These are phyloP conservation scores for Yamadazyma philogaea DNA, from an alignment of 805 yeast genomes.

Conservation along the genomic window DNA sequence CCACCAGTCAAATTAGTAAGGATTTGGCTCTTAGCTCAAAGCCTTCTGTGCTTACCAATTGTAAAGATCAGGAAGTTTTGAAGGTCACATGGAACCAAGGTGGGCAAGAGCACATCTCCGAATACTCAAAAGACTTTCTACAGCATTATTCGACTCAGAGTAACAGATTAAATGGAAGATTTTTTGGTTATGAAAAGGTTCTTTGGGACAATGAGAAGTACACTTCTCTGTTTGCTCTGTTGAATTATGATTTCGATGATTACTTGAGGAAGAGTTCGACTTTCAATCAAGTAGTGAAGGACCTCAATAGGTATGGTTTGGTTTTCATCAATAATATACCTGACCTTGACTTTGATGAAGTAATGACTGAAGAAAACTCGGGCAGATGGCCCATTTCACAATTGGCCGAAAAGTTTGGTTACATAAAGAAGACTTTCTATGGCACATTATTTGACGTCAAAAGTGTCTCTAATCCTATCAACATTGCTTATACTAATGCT, in stretches of 20 bases:
- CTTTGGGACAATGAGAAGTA: conserved; percentile 40
- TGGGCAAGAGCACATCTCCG: conserved; percentile 23
- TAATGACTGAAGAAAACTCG: conserved; percentile 42
- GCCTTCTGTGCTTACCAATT: conserved; percentile 29
- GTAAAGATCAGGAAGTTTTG: conserved; percentile 25
- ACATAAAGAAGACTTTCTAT: conserved; percentile 66
- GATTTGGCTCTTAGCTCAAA: conserved; percentile 34
- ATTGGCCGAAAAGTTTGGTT: conserved; percentile 56
- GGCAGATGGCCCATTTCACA: conserved; percentile 36
- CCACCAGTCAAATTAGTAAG: conserved; percentile 49
- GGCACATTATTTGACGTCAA: conserved; percentile 70
- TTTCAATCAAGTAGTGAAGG: conserved; percentile 39
- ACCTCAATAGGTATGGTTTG: conserved; percentile 56
- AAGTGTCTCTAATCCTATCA: conserved; percentile 48
- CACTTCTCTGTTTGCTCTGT: conserved; percentile 16
- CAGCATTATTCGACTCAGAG: conserved; percentile 36
- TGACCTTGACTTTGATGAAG: conserved; percentile 21
- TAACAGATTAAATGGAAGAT: conserved; percentile 33
- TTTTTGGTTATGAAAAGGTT: conserved; percentile 28
- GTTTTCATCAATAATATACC: conserved; percentile 55
- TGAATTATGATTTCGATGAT: conserved; percentile 35
- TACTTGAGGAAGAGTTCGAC: conserved; percentile 32
- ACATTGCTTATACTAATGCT: conserved; percentile 65
- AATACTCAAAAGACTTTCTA: conserved; percentile 48
- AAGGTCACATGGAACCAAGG: conserved; percentile 38